A percentile compares a stretch with the other conserved stretches of the same genome.
Conservation (phyloP, 2,329 filamentous ascomycete genomes). For the Ophiostoma populinum region DNA sequence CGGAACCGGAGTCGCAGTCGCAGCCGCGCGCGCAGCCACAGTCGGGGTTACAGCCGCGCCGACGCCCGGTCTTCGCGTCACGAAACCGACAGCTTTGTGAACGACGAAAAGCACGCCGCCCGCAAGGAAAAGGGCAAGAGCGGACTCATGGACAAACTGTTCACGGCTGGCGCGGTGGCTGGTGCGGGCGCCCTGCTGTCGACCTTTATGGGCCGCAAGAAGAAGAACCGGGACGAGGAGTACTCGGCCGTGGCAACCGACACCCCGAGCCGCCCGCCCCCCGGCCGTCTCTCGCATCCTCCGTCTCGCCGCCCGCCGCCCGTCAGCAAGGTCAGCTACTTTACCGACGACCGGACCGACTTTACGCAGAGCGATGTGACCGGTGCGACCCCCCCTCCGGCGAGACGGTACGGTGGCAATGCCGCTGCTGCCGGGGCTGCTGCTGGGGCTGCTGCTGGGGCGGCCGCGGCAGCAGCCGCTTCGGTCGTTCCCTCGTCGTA, state of each 20-base stretch:
- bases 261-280: constrained; percentile 33
- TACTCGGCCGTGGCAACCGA: constrained; percentile 45
- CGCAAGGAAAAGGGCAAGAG: constrained; percentile 23
- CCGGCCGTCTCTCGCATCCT: constrained; percentile 15
- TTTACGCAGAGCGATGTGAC: too few species aligned
- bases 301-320: constrained; percentile 16
- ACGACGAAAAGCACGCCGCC: constrained; percentile 49
- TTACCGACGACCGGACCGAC: constrained; percentile 16
- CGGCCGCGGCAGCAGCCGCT: too few species aligned
- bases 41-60: constrained; percentile 18
- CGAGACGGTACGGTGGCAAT: too few species aligned
- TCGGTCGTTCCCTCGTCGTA: too few species aligned
- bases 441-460: constrained; percentile 21
- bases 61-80: constrained; percentile 35
- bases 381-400: constrained; percentile 23
- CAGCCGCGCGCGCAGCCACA: constrained; percentile 13
- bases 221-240: constrained; percentile 31
- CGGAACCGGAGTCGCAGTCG: constrained; percentile 20
- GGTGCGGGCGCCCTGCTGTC: constrained; percentile 47
- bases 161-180: constrained; percentile 41
- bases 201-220: constrained; percentile 34
- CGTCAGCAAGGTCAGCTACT: constrained; percentile 31
- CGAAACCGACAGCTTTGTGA: constrained; percentile 37
- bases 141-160: constrained; percentile 42
- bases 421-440: constrained; percentile 12